These are phyloP conservation scores for Suillus clintonianus DNA, from an alignment of 768 basidiomycete genomes.

Conservation along the genomic window DNA sequence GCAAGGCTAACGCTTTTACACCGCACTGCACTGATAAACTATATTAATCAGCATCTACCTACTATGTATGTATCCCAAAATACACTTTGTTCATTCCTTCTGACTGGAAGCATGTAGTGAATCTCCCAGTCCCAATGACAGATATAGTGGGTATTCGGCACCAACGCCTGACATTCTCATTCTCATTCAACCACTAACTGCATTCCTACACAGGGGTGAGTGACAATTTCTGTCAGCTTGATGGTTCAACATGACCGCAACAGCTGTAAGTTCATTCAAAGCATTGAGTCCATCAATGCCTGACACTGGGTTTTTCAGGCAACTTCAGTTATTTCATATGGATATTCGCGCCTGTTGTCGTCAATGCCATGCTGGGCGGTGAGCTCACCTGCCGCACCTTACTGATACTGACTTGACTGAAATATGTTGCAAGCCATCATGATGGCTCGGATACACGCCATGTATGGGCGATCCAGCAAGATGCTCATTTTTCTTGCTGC, in stretches of 20 bases:
- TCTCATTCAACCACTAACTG: background rate
- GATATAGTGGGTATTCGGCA: background rate
- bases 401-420: background rate
- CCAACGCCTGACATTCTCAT: background rate
- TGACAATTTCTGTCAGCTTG: background rate
- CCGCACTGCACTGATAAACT: background rate
- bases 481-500: background rate
- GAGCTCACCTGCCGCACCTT: background rate
- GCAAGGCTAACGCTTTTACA: background rate
- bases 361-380: background rate
- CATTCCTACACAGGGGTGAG: background rate
- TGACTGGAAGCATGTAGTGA: background rate
- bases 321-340: background rate
- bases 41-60: background rate
- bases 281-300: background rate
- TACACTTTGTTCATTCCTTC: background rate
- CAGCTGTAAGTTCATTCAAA: background rate
- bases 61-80: background rate
- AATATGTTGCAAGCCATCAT: background rate
- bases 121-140: background rate
- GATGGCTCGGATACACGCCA: background rate
- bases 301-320: background rate
- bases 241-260: background rate
- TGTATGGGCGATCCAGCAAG: background rate
- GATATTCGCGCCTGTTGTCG: background rate